These are phyloP conservation scores for Fonsecaea nubica DNA, from an alignment of 2,329 filamentous ascomycete genomes.

Conservation along the genomic window DNA sequence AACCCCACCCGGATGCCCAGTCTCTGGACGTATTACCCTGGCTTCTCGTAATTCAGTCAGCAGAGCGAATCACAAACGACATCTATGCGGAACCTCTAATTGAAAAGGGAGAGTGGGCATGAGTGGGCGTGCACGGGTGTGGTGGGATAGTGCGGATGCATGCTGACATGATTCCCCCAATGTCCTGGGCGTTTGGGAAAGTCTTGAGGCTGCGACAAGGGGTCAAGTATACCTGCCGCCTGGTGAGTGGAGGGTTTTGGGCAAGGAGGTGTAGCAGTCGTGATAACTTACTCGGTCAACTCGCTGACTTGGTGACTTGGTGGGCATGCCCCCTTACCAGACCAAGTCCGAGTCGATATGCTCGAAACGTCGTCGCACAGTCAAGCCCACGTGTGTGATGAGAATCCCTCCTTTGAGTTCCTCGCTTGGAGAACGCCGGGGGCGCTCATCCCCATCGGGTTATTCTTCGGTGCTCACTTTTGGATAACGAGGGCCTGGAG, in stretches of 20 bases:
- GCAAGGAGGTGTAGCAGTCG: not conserved
- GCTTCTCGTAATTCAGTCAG: not conserved
- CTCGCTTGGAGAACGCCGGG: conserved; percentile 20
- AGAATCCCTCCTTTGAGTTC: not conserved
- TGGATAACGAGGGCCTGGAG: not conserved
- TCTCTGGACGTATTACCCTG: not conserved
- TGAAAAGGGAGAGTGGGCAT: not conserved
- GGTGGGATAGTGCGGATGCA: conserved; percentile 24
- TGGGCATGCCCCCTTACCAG: not conserved
- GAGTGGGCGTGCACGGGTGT: no score
- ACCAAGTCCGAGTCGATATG: not conserved
- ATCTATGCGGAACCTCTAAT: not conserved
- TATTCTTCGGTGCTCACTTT: not conserved
- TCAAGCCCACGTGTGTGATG: conserved; percentile 4
- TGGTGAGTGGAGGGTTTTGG: not conserved
- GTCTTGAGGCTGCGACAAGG: not conserved
- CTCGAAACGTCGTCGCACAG: conserved; percentile 2
- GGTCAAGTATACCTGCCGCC: not conserved
- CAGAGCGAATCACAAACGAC: not conserved
- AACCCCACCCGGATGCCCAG: not conserved
- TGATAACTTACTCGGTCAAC: not conserved
- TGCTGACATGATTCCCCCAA: conserved; percentile 26
- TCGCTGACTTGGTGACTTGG: not conserved
- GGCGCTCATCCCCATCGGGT: conserved; percentile 7
- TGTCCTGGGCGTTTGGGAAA: conserved; percentile 6